A percentile compares a stretch with the other conserved stretches of the same genome.
These are phyloP conservation scores for Stachybotrys chartarum DNA, from an alignment of 2,329 filamentous ascomycete genomes.

Conservation along the genomic window DNA sequence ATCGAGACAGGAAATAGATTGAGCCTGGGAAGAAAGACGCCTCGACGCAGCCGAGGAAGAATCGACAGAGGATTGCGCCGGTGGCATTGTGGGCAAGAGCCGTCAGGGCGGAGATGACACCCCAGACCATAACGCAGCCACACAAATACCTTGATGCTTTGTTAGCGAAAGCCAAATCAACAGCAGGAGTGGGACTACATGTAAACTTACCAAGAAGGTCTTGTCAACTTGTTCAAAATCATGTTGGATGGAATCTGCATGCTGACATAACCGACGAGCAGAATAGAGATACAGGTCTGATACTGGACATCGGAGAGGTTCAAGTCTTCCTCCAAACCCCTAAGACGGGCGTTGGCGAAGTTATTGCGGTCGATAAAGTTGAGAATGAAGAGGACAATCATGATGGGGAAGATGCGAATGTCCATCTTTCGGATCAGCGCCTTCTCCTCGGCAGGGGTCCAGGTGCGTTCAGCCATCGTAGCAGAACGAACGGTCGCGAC, in stretches of 20 bases:
- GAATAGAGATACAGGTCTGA: slow-evolving; percentile 21
- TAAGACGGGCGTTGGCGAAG: slow-evolving; percentile 6
- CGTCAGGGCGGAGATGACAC: slow-evolving; percentile 20
- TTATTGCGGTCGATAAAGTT: slow-evolving; percentile 36
- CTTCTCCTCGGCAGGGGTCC: slow-evolving; percentile 2
- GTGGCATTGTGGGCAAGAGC: slow-evolving; percentile 37
- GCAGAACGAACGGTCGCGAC: not conserved
- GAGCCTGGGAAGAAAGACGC: slow-evolving; percentile 45
- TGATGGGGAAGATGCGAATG: slow-evolving; percentile 19
- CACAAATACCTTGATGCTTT: slow-evolving; percentile 6
- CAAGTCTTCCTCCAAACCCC: slow-evolving; percentile 16
- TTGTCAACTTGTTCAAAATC: slow-evolving; percentile 7
- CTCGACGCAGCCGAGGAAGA: slow-evolving; percentile 47
- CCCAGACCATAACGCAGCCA: slow-evolving; percentile 11
- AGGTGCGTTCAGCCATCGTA: not conserved
- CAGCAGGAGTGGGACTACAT: not conserved
- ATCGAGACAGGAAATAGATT: slow-evolving; percentile 28
- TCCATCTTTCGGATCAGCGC: slow-evolving; percentile 19
- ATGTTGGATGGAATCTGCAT: slow-evolving; percentile 28
- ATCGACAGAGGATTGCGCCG: slow-evolving; percentile 27
- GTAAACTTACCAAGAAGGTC: not conserved
- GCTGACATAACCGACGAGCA: slow-evolving; percentile 25
- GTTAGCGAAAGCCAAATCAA: not conserved
- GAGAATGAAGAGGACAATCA: slow-evolving; percentile 21
- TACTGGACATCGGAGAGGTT: slow-evolving; percentile 23